Evolutionary conservation across 208 protist species (phyloP).

Genomic region (Leishmania guyanensis): DNA sequence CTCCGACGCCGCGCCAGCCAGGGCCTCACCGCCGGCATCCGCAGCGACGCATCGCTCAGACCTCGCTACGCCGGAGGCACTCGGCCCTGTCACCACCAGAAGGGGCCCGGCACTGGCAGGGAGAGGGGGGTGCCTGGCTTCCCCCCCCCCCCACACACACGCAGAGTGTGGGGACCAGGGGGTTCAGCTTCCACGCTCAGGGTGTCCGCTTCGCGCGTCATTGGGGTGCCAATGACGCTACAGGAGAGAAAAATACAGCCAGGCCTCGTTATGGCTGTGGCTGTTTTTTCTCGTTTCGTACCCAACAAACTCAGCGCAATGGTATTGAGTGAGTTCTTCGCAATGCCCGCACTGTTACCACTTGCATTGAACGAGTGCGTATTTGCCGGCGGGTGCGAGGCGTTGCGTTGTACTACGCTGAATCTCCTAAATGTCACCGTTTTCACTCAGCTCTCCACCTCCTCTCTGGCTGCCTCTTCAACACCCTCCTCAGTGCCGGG

Average conservation of each 20-base stretch:
- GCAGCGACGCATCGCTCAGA: neutral
- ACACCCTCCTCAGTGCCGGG: neutral
- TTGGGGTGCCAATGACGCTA: neutral
- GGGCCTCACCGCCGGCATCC: neutral
- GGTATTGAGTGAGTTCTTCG: neutral
- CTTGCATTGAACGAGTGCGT: too few relatives aligned
- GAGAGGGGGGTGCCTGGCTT: neutral
- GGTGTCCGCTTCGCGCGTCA: neutral
- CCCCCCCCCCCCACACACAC: neutral
- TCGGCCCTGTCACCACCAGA: neutral
- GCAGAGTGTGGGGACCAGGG: neutral
- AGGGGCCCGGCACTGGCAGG: neutral
- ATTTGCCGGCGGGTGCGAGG: neutral
- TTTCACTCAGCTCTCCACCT: neutral
- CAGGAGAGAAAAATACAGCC: neutral
- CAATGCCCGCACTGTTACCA: too few relatives aligned
- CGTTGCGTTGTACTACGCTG: neutral
- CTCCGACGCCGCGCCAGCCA: neutral
- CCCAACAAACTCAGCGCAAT: neutral
- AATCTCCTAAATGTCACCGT: neutral
- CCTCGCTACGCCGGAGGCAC: neutral
- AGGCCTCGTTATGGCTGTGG: neutral
- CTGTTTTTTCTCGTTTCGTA: neutral
- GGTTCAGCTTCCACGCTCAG: too few relatives aligned
- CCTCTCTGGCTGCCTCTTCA: neutral